These are phyloP conservation scores for Kazachstania psychrophila DNA, from an alignment of 805 yeast genomes.

Conservation along the genomic window DNA sequence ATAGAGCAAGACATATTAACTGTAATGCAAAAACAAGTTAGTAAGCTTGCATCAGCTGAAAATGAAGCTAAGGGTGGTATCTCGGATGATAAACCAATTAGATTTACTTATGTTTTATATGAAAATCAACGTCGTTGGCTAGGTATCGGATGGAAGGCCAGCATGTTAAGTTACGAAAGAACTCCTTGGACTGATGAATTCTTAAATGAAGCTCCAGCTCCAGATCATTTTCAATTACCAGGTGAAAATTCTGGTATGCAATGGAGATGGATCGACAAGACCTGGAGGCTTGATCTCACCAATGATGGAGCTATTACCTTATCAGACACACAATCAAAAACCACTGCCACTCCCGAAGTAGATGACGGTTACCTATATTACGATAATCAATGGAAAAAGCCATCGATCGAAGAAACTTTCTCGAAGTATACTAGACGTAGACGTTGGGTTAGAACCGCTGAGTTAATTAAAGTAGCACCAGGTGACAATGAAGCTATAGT, in stretches of 20 bases:
- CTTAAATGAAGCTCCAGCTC: slow-evolving; percentile 71
- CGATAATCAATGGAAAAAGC: slow-evolving; percentile 91
- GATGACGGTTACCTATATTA: slow-evolving; percentile 85
- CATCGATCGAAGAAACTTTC: slow-evolving; percentile 77
- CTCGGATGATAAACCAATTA: slow-evolving; percentile 42
- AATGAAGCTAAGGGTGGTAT: slow-evolving; percentile 1
- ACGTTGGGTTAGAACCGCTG: slow-evolving; percentile 94
- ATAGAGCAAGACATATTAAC: slow-evolving; percentile 34
- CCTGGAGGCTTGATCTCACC: slow-evolving; percentile 85
- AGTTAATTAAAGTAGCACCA: slow-evolving; percentile 41
- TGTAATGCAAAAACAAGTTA: slow-evolving; percentile 35
- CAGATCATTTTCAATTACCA: slow-evolving; percentile 78
- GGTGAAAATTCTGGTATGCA: slow-evolving; percentile 60
- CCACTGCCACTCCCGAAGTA: slow-evolving; percentile 55
- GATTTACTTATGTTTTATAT: slow-evolving; percentile 84
- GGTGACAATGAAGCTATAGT: background rate
- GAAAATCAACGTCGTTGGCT: slow-evolving; percentile 97
- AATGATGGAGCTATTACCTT: slow-evolving; percentile 79
- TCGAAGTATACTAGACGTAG: slow-evolving; percentile 89
- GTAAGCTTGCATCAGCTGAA: slow-evolving; percentile 23
- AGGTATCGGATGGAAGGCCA: slow-evolving; percentile 97
- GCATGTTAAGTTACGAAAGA: slow-evolving; percentile 82
- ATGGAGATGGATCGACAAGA: slow-evolving; percentile 93
- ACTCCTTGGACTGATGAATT: slow-evolving; percentile 97
- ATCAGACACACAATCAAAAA: slow-evolving; percentile 46